Conservation (phyloP, 352 stramenopile genomes). For the Phytopythium oedochilum region DNA sequence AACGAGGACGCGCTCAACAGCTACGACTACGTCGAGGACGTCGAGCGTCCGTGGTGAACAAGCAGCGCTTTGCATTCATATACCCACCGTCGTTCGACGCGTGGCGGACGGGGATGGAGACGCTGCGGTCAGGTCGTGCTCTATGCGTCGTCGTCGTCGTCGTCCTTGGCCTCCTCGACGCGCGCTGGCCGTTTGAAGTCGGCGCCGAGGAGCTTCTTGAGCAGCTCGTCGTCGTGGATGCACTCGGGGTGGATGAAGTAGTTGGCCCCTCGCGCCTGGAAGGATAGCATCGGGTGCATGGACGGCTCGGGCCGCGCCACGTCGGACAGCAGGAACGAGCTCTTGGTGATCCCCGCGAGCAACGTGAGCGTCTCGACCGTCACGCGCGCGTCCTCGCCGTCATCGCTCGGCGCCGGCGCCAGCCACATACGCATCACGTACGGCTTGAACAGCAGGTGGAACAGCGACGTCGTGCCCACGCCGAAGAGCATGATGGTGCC, state of each 20-base stretch:
- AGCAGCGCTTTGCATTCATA: neutral
- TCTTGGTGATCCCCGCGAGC: slow-evolving; percentile 47
- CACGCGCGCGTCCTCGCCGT: slow-evolving; percentile 26
- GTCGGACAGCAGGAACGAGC: slow-evolving; percentile 58
- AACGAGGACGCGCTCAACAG: slow-evolving; percentile 69
- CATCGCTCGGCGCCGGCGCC: slow-evolving; percentile 3
- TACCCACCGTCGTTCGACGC: neutral
- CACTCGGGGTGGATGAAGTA: slow-evolving; percentile 83
- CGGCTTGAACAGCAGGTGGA: slow-evolving; percentile 84
- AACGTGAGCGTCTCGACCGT: slow-evolving; percentile 73
- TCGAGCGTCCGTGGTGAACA: slow-evolving; percentile 43
- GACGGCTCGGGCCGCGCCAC: slow-evolving; percentile 41
- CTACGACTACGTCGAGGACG: slow-evolving; percentile 82
- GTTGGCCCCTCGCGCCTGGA: slow-evolving; percentile 55
- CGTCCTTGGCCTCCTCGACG: slow-evolving; percentile 9
- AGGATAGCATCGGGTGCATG: slow-evolving; percentile 85
- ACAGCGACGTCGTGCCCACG: slow-evolving; percentile 75
- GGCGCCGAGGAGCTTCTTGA: slow-evolving; percentile 49
- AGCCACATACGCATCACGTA: slow-evolving; percentile 85
- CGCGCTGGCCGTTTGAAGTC: slow-evolving; percentile 19
- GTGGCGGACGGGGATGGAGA: too few species aligned
- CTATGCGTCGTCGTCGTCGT: slow-evolving; percentile 13
- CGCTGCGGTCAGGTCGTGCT: too few species aligned
- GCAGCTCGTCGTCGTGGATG: slow-evolving; percentile 50
- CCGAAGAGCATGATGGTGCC: slow-evolving; percentile 87